Base-by-base conservation (phyloP, 1,284 basidiomycete species). In the Puccinia triticina region DNA sequence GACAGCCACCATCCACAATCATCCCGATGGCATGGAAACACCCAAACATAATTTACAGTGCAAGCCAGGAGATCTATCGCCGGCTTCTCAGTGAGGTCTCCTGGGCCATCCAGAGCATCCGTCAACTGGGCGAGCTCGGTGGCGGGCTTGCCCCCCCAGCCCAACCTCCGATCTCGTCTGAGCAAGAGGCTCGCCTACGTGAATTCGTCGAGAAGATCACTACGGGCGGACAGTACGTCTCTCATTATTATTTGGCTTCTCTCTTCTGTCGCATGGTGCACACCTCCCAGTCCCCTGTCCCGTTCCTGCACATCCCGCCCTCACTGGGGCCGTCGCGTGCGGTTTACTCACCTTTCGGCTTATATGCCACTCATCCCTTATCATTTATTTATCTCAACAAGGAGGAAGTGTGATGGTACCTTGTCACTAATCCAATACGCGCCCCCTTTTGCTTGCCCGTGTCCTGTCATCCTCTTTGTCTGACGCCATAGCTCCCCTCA, bases 51-150 rank as follows among this genome's bases (percentile, higher is more conserved):
- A n/a, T 18, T 32, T 48, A 37, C 43, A 69, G 78, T 59, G 55
- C 53, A 32, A 64, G 53, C 57, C 55, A 72, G 32, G 69, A 81
- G 29, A 50, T 69, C 37, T 73, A 81, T 64, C 66, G 32, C 5
- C 69, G 71, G 7, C 69, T 73, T 74, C 59, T 81, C 34, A 57
- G 67, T 46, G 69, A 81, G 32, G 34, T 81, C 50, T 81, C 57
- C n/a, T 73, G 78, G 53, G 78, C 78, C 1, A 81, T 81, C 26
- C 66, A 81, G 40, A 71, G 57, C 53, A 69, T 73, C 48, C 53
- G 66, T 14, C 78, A 81, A 37, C 66, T 81, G 3, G 78, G 69
- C 43, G 67, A 46, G 26, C 69, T 81, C 40, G 78, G 78, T 64
- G 48, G 48, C 59, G 78, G 78, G 18, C 57, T 81, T 29, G 26